A percentile compares a stretch with the other conserved stretches of the same genome.
These are phyloP conservation scores for Colletotrichum sp. DNA, from an alignment of 2,329 filamentous ascomycete species.

Conservation along the genomic window DNA sequence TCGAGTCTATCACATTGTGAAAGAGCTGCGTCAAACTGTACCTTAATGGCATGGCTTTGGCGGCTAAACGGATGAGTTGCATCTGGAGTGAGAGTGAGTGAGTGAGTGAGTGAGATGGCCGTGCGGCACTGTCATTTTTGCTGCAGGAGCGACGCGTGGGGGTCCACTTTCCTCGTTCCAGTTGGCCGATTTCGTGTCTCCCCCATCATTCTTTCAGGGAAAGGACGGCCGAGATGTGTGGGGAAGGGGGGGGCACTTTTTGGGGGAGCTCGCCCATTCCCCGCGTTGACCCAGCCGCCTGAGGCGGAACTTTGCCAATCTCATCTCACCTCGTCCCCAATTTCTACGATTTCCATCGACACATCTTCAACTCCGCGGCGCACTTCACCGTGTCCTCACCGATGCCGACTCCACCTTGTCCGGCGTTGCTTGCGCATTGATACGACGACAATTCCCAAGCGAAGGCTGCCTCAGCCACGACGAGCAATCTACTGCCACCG, in stretches of 20 bases:
- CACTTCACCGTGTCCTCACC: background rate
- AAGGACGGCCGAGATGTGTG: background rate
- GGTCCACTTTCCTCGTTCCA: background rate
- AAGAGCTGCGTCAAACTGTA: background rate
- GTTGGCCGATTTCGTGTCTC: background rate
- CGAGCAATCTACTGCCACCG: background rate
- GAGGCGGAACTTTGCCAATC: constrained; percentile 1
- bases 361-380: background rate
- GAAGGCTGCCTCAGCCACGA: background rate
- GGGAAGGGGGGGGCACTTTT: constrained; percentile 1
- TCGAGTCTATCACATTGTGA: background rate
- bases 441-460: background rate
- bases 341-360: background rate
- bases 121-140: background rate
- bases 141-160: background rate
- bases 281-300: background rate
- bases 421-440: background rate
- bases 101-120: background rate
- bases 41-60: background rate
- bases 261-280: background rate
- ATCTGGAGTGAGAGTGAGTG: background rate
- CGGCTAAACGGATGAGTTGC: background rate
- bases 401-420: background rate
- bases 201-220: background rate
- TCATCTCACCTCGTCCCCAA: background rate